Percentiles rank a stretch among this genome's conserved stretches.
phyloP scores from a whole-genome alignment of 306 rosid species.

The Ormosia semicastrata region DNA sequence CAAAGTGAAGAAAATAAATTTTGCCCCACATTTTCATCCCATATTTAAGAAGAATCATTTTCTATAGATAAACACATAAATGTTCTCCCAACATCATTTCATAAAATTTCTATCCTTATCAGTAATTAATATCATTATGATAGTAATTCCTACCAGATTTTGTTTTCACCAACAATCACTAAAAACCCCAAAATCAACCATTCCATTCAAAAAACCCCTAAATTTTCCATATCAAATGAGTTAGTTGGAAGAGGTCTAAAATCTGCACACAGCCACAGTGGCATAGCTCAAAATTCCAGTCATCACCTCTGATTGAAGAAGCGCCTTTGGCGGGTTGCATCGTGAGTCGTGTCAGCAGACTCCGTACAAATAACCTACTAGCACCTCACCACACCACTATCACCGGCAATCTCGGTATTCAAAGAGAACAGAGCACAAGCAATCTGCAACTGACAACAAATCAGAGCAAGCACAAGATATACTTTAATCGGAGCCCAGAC shows the following conservation, averaged over 20 bases:
- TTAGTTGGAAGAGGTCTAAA: neutral
- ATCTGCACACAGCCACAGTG: neutral
- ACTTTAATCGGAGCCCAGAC: neutral
- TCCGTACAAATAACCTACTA: neutral
- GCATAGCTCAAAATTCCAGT: neutral
- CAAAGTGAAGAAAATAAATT: neutral
- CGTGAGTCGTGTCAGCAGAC: neutral
- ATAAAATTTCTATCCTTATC: neutral
- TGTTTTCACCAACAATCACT: neutral
- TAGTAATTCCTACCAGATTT: neutral
- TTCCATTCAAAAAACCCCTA: neutral
- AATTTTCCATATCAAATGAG: conserved; percentile 16
- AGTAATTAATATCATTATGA: neutral
- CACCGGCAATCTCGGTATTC: neutral
- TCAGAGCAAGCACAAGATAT: neutral
- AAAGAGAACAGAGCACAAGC: neutral
- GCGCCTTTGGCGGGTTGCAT: neutral
- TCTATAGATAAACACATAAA: neutral
- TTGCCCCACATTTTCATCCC: neutral
- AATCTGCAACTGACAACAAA: conserved; percentile 7
- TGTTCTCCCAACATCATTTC: neutral
- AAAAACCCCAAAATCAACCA: neutral
- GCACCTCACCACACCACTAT: neutral
- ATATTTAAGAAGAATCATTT: neutral
- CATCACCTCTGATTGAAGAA: neutral